A percentile compares a stretch with the other conserved stretches of the same genome.
Conservation (phyloP, 148 eudicot genomes). For the Rhododendron molle region DNA sequence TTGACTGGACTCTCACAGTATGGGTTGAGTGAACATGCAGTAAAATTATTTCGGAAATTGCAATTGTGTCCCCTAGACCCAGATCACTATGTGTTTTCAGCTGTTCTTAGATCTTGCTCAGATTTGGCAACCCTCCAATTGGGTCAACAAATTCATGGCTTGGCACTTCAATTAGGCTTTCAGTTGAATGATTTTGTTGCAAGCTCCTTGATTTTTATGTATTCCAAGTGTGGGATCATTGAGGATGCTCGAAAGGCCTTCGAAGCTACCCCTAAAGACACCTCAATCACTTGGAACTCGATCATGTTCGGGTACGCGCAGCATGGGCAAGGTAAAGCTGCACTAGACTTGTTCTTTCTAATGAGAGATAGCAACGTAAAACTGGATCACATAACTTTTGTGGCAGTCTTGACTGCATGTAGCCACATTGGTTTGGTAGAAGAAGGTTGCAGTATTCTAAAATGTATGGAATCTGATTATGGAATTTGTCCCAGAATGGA, state of each 20-base stretch:
- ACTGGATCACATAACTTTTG: slow-evolving; percentile 71
- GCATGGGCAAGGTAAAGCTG: slow-evolving; percentile 58
- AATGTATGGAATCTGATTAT: slow-evolving; percentile 48
- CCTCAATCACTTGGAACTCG: slow-evolving; percentile 70
- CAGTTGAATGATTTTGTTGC: slow-evolving; percentile 57
- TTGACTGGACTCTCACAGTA: slow-evolving; percentile 63
- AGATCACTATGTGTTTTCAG: slow-evolving; percentile 70
- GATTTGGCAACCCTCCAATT: slow-evolving; percentile 61
- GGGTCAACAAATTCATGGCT: slow-evolving; percentile 61
- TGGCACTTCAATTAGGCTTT: slow-evolving; percentile 53
- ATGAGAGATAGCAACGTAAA: slow-evolving; percentile 41
- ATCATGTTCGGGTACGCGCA: slow-evolving; percentile 76
- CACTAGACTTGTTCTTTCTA: slow-evolving; percentile 51
- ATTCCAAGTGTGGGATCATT: slow-evolving; percentile 67
- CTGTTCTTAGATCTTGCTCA: slow-evolving; percentile 67
- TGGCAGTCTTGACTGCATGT: slow-evolving; percentile 74
- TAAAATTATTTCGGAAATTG: slow-evolving; percentile 53
- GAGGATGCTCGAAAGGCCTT: slow-evolving; percentile 58
- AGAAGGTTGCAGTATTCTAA: slow-evolving; percentile 49
- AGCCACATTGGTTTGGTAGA: slow-evolving; percentile 76
- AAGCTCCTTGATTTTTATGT: slow-evolving; percentile 59
- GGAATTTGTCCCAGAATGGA: slow-evolving; percentile 61
- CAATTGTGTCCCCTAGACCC: slow-evolving; percentile 31
- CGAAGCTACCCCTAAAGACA: slow-evolving; percentile 44
- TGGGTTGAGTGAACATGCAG: slow-evolving; percentile 59